A percentile compares a stretch with the other conserved stretches of the same genome.
phyloP scores from a whole-genome alignment of 495 filamentous ascomycete species.

The Rhypophila decipiens region DNA sequence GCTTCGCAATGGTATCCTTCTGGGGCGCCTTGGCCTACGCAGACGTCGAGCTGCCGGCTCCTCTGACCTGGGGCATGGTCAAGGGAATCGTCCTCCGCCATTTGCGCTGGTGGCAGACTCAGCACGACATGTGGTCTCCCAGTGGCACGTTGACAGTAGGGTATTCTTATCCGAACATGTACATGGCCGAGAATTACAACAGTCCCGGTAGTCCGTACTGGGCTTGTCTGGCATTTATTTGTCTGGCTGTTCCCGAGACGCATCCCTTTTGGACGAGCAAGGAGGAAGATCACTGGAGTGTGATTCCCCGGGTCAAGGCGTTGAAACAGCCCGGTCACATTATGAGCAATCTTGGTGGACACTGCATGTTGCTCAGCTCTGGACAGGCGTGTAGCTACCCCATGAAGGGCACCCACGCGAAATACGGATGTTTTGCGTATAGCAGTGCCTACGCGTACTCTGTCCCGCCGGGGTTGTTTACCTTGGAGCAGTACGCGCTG shows the following conservation, averaged over 20 bases:
- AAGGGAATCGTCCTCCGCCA: slow-evolving; percentile 69
- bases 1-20: slow-evolving; percentile 76
- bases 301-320: slow-evolving; percentile 47
- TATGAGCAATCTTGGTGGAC: slow-evolving; percentile 53
- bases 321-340: slow-evolving; percentile 68
- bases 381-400: slow-evolving; percentile 76
- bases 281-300: slow-evolving; percentile 54
- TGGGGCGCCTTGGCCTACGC: slow-evolving; percentile 74
- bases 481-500: slow-evolving; percentile 67
- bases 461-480: slow-evolving; percentile 68
- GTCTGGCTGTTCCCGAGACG: slow-evolving; percentile 56
- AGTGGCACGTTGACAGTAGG: slow-evolving; percentile 70
- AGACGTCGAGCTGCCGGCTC: slow-evolving; percentile 61
- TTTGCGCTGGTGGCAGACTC: slow-evolving; percentile 71
- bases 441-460: slow-evolving; percentile 68
- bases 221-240: slow-evolving; percentile 71
- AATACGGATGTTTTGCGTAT: slow-evolving; percentile 77
- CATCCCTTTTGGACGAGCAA: slow-evolving; percentile 70
- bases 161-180: slow-evolving; percentile 75
- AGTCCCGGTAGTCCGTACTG: slow-evolving; percentile 64
- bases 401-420: slow-evolving; percentile 71
- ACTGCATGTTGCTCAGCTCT: slow-evolving; percentile 66
- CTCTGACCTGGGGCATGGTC: slow-evolving; percentile 69
- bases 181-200: slow-evolving; percentile 74
- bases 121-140: slow-evolving; percentile 63